Evolutionary conservation across 805 yeast species (phyloP), one percentile per base, ranked within the genome.

Genomic region (Starmerella sp.): DNA sequence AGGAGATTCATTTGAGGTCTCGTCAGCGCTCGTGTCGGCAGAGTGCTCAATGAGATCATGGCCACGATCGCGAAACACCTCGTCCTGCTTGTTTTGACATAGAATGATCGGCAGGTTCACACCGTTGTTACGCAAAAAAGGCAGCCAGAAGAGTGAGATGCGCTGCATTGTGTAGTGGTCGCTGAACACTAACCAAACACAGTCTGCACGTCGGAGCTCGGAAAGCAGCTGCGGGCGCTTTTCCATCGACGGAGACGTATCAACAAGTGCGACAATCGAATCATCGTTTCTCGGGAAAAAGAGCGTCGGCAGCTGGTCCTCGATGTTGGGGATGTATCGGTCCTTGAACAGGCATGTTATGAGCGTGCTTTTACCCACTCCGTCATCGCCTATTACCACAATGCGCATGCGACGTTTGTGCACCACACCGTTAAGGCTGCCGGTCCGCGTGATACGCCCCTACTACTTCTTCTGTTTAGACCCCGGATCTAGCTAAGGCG

Each of bases 151-250:
- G 29, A 91, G 73, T 2, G 96, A 82, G 5, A 93, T 80, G 48
- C 97, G 75, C 67, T 93, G 97, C 66, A 89, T 93, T 0, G 97
- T 88, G 66, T 89, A 93, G 64, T 89, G 95, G 65, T 90, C 97
- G 3, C 93, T 79, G 66, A 90, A 93, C 0, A 93, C 88, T n/a
- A 93, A 76, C 91, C 96, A 85, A 2, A 93, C 85, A 13, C 89
- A 97, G 68, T 86, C 91, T 0, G 97, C 93, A 52, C 78, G 76
- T 48, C 95, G 77, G 59, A 93, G 77, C 66, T 88, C 96, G 35
- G 76, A 73, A 55, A 85, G 86, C 13, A 93, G 70, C 0, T 71
- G 66, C 0, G 71, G 69, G 36, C 80, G 69, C 64, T 88, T 95
- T 0, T 82, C 76, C 0, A 88, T 64, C 34, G 63, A 53, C 7